Evolutionary conservation across 192 early-diverging fungal genomes (phyloP).

Genomic region (Coemansia aciculifera): DNA sequence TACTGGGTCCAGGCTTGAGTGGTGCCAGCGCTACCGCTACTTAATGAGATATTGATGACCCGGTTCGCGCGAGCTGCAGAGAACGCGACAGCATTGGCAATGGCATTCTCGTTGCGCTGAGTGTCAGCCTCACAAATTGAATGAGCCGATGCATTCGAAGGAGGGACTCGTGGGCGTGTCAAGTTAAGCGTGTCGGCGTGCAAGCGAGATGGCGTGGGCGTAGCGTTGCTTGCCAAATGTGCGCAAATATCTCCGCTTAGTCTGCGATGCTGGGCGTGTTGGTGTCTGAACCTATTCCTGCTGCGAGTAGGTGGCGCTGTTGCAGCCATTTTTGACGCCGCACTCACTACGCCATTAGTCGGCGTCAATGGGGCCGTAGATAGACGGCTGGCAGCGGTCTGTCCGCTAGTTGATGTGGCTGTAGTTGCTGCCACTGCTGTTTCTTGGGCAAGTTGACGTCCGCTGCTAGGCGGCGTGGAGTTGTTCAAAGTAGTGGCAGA

Average conservation of each 20-base stretch:
- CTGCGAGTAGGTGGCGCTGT: background rate
- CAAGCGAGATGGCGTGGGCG: background rate
- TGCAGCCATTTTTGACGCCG: background rate
- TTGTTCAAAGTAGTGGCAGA: background rate
- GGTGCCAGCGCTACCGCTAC: background rate
- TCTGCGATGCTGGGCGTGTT: background rate
- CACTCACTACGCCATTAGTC: background rate
- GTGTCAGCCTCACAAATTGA: background rate
- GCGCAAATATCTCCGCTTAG: background rate
- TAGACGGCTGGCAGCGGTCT: background rate
- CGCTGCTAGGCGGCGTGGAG: background rate
- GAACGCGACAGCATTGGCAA: background rate
- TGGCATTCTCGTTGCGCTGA: conserved; percentile 1
- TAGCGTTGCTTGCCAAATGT: background rate
- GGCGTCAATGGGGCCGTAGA: background rate
- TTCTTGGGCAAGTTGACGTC: background rate
- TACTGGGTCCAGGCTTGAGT: background rate
- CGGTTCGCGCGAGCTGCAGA: background rate
- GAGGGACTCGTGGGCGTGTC: background rate
- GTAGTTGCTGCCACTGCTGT: background rate
- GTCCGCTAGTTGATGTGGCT: background rate
- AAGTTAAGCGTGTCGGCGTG: background rate
- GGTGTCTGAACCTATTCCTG: background rate
- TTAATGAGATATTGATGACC: background rate
- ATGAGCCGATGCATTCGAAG: background rate